Evolutionary conservation across 2,329 filamentous ascomycete species (phyloP), one percentile per base, ranked within the genome.

Genomic region (Hypoxylon sp.): DNA sequence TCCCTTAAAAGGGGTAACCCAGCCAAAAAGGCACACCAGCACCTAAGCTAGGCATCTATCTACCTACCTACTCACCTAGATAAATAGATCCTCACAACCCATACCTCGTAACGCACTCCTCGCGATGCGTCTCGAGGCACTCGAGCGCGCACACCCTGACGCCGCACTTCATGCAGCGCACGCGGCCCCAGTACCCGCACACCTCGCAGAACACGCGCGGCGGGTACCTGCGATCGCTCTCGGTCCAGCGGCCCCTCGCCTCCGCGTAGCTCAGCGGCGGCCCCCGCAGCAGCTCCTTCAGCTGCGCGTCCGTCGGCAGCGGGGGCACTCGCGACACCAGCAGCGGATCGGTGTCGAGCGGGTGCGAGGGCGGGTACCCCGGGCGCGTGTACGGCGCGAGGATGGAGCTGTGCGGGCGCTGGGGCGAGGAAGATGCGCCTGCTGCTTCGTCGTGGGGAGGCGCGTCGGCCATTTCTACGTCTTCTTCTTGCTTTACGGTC

Each of bases 171-270:
- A 90, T 86, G 81, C 92, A 95, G 79, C 86, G 87, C 50, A 93
- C 90, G 44, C 90, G 83, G 1, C 92, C 92, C 92, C 92, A 95
- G 80, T 94, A 95, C 13, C 92, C 92, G 77, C 92, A 95, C 33
- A 94, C 89, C 77, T 91, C 91, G 80, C 92, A 95, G 78, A 95
- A 95, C 37, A 83, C 82, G 66, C 92, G 84, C 51, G 83, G 82
- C 2, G 91, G 90, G 70, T 89, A 89, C 74, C 66, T 51, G 42
- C 62, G 30, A 17, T 55, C 50, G 11, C 37, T 61, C 20, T 42
- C 56, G 7, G 78, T 77, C 82, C 82, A 85, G 30, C 73, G 76
- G 1, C 84, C 87, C 59, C 84, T 80, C 42, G 90, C 89, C 72
- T 92, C 91, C 53, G 86, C 83, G 79, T 93, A 95, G 40, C 84